These are phyloP conservation scores for Quercus wislizeni DNA, from an alignment of 306 rosid genomes.

Conservation along the genomic window DNA sequence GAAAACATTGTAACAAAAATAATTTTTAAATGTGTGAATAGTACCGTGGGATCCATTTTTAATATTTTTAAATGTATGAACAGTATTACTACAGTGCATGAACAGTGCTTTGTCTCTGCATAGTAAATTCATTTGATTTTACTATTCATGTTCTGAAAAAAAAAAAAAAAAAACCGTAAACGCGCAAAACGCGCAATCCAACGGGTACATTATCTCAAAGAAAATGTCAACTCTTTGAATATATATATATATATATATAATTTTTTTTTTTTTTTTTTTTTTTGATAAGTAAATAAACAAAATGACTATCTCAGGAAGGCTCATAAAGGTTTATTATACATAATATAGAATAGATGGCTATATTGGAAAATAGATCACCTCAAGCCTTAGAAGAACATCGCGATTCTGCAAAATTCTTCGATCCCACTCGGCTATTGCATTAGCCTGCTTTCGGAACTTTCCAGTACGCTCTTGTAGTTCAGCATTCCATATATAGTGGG, in stretches of 20 bases:
- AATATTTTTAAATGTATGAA: no score
- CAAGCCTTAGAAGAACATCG: slow-evolving; percentile 75
- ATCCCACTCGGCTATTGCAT: slow-evolving; percentile 94
- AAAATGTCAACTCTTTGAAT: background rate
- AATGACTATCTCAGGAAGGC: background rate
- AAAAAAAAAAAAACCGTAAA: no score
- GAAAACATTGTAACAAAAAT: no score
- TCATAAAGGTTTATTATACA: slow-evolving; percentile 2
- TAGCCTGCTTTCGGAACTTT: slow-evolving; percentile 91
- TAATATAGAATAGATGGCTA: background rate
- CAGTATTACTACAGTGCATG: no score
- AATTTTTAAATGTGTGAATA: no score
- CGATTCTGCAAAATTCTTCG: slow-evolving; percentile 86
- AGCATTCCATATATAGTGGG: slow-evolving; percentile 49
- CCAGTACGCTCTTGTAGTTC: slow-evolving; percentile 96
- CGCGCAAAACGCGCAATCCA: no score
- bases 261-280: no score
- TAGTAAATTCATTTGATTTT: no score
- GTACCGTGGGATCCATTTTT: no score
- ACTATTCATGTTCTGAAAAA: no score
- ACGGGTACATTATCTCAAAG: background rate
- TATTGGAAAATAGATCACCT: slow-evolving; percentile 42
- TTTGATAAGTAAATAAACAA: background rate
- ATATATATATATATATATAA: no score
- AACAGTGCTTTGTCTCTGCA: no score